Percentiles rank a stretch among this genome's conserved stretches.
phyloP scores from a whole-genome alignment of 169 alveolate species.

The Plasmodium yoelii region DNA sequence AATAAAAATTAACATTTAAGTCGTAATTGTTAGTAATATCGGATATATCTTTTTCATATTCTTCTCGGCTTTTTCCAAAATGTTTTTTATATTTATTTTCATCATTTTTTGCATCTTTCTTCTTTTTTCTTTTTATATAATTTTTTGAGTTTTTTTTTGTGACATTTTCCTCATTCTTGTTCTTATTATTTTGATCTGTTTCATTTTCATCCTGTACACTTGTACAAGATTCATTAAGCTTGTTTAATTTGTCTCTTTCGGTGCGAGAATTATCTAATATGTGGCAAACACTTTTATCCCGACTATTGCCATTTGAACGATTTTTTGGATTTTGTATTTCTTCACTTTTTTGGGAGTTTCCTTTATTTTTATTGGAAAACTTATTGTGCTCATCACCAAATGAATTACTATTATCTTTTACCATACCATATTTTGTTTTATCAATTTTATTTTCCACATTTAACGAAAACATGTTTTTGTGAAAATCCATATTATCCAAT shows the following conservation, averaged over 20 bases:
- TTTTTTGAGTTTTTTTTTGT: constrained; percentile 1
- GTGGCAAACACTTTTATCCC: background rate
- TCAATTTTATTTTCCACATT: background rate
- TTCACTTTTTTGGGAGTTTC: background rate
- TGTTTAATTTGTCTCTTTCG: background rate
- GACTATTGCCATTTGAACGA: background rate
- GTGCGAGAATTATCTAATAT: background rate
- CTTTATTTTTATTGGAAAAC: background rate
- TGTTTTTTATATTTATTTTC: constrained; percentile 16
- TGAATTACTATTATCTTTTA: background rate
- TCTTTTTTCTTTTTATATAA: constrained; percentile 20
- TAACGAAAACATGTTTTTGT: constrained; percentile 1
- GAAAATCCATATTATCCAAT: constrained; percentile 42
- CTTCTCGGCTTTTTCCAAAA: constrained; percentile 29
- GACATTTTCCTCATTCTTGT: background rate
- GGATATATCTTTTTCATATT: constrained; percentile 49
- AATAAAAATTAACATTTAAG: constrained; percentile 34
- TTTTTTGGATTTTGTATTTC: background rate
- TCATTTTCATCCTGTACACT: background rate
- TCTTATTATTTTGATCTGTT: constrained; percentile 1
- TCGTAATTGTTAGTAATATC: constrained; percentile 54
- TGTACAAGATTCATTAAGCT: background rate
- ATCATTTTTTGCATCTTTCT: constrained; percentile 14
- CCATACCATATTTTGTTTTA: background rate
- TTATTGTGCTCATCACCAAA: constrained; percentile 5